phyloP scores from a whole-genome alignment of 768 basidiomycete species.

The Termitomyces sp. region DNA sequence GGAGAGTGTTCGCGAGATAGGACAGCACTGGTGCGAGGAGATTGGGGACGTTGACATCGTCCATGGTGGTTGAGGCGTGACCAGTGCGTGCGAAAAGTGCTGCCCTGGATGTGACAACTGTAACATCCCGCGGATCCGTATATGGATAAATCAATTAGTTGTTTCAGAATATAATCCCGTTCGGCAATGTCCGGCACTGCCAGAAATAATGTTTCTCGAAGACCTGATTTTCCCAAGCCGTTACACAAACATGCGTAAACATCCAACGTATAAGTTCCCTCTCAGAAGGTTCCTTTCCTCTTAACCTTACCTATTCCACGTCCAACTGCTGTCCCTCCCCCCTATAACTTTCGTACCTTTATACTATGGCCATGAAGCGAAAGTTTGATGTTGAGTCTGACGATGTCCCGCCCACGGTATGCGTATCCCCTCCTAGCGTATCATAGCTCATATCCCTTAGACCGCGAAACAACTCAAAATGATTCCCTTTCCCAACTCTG shows the following conservation, averaged over 20 bases:
- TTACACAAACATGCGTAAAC: slow-evolving; percentile 19
- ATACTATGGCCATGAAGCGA: slow-evolving; percentile 66
- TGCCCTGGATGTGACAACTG: not conserved
- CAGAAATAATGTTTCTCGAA: slow-evolving; percentile 2
- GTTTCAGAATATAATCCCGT: not conserved
- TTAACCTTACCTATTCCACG: slow-evolving; percentile 14
- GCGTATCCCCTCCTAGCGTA: slow-evolving; percentile 13
- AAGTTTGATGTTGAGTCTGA: slow-evolving; percentile 62
- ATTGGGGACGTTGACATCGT: slow-evolving; percentile 33
- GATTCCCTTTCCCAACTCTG: slow-evolving; percentile 67
- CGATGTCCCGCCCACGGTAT: slow-evolving; percentile 46
- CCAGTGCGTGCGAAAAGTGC: not conserved
- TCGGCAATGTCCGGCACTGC: not conserved
- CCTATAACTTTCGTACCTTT: slow-evolving; percentile 5
- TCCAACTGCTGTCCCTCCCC: slow-evolving; percentile 11
- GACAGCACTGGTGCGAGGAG: slow-evolving; percentile 50
- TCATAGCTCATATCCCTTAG: slow-evolving; percentile 26
- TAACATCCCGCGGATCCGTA: not conserved
- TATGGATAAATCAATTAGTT: not conserved
- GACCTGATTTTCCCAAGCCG: slow-evolving; percentile 4
- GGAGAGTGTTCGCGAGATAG: slow-evolving; percentile 50
- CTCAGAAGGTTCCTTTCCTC: slow-evolving; percentile 7
- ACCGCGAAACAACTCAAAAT: slow-evolving; percentile 68
- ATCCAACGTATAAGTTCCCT: slow-evolving; percentile 24
- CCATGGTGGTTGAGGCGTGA: slow-evolving; percentile 17